phyloP scores from a whole-genome alignment of 2,329 filamentous ascomycete species.

The Verticillium albo-atrum region DNA sequence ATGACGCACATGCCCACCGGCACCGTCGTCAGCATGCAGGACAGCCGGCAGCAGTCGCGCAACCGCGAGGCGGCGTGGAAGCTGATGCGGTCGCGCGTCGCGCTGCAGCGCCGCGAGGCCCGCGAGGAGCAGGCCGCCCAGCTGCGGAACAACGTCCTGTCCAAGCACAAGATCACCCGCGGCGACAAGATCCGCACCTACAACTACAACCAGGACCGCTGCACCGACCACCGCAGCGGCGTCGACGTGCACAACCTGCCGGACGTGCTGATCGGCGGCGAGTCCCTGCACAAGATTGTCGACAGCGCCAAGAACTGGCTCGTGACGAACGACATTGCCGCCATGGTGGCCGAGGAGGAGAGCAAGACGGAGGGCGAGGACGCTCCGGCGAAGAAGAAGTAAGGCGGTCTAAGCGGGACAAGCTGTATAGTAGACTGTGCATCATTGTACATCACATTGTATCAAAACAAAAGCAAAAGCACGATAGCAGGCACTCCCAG shows the following conservation, averaged over 20 bases:
- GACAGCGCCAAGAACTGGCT: slow-evolving; percentile 75
- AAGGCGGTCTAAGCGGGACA: background rate
- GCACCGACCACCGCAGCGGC: slow-evolving; percentile 84
- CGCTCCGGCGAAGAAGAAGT: slow-evolving; percentile 8
- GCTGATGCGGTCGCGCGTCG: slow-evolving; percentile 75
- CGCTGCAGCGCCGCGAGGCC: slow-evolving; percentile 73
- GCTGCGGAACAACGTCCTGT: slow-evolving; percentile 73
- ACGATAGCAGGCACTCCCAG: background rate
- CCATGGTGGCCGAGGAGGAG: slow-evolving; percentile 61
- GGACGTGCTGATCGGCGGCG: slow-evolving; percentile 70
- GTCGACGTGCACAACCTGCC: slow-evolving; percentile 76
- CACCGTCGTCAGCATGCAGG: slow-evolving; percentile 86
- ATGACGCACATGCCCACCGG: slow-evolving; percentile 87
- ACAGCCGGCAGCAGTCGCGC: slow-evolving; percentile 81
- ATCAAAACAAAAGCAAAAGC: background rate
- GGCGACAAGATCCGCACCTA: slow-evolving; percentile 95
- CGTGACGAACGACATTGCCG: slow-evolving; percentile 67
- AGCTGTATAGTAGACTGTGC: background rate
- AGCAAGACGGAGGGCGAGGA: slow-evolving; percentile 15
- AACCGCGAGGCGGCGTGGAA: slow-evolving; percentile 88
- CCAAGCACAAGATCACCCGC: slow-evolving; percentile 76
- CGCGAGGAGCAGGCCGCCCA: slow-evolving; percentile 75
- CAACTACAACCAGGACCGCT: slow-evolving; percentile 70
- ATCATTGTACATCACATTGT: background rate
- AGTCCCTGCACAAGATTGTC: slow-evolving; percentile 70